Evolutionary conservation across 306 rosid species (phyloP), one percentile per base, ranked within the genome.

Genomic region (Gastrolobium bilobum): DNA sequence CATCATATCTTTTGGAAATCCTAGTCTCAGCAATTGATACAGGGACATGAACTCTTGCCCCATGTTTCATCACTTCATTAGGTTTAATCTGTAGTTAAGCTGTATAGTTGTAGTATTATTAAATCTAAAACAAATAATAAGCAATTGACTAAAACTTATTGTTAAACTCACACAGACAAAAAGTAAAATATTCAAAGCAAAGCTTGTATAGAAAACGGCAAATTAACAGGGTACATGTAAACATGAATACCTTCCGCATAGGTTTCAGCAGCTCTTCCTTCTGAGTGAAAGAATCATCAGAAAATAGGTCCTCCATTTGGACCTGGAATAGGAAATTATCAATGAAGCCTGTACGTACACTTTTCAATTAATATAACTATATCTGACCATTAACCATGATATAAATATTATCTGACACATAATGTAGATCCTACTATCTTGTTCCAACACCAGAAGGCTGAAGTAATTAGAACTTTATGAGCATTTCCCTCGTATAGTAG

Each of bases 11-110:
- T 87, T 82, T 91, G 20, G 99, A 91, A 85, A 95, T 79, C 83
- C 83, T 89, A 72, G 92, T 86, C 91, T 95, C 98, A 0, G 84
- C 91, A 57, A 92, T 87, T 35, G 98, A 95, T 42, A 95, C 98
- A 7, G 98, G 89, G 9, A 92, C 87, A 80, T 84, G 82, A 68
- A 92, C 58, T 79, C 85, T 86, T 56, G 76, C 84, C 34, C 98
- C 97, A n/a, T 53, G 75, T 70, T 87, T 86, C 92, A 95, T 85
- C 62, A 85, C 93, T 76, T 91, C 97, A 83, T 83, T 90, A 44
- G 84, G 93, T 83, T 78, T 85, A 79, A 95, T 91, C 99, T 95
- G 98, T 57, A 85, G 71, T 59, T 38, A 79, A 82, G 81, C 93
- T 86, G 79, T 80, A 76, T 54, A 54, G 84, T 84, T 86, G 85